Evolutionary conservation across 371 early-diverging fungal genomes (phyloP), one percentile per base, ranked within the genome.

Genomic region (Apophysomyces variabilis): DNA sequence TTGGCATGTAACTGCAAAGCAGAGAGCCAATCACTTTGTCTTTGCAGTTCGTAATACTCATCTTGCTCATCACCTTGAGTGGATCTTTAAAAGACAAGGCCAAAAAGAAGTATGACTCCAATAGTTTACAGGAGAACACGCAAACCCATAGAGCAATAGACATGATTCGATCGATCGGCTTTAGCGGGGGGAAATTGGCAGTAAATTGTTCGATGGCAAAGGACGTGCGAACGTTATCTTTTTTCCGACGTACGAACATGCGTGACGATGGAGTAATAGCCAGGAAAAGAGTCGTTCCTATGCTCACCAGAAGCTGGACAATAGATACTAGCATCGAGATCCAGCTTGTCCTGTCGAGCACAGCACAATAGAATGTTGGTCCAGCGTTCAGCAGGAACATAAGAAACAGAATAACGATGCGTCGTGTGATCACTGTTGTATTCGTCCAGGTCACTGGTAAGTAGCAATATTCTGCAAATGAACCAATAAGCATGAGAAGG

Each of bases 41-140:
- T 14, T 78, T 75, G 73, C 93, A 93, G 66, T 84, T 77, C 14
- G 77, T 69, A 8, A 86, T 82, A 7, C 68, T 83, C 77, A 87
- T 87, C 21, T 73, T 72, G 63, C 84, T 85, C 74, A 90, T 83
- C 7, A 87, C 86, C 70, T 89, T 88, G 66, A 95, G 80, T 4
- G 94, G 91, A 71, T 93, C 95, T 69, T 90, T 92, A 76, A 94
- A 93, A 0, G 93, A 92, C 18, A 89, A 77, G 0, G 92, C 90
- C 67, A 95, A 76, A 85, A 92, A 94, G 74, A 93, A 91, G 84
- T 95, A 95, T 3, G 91, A 89, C 73, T 92, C 93, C 60, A 93
- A 69, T 43, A 92, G 77, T 73, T 96, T 96, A 83, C 90, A 89
- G 1, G 83, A 64, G 69, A 93, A 92, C 1, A 95, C 89, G 44